Evolutionary conservation across 768 basidiomycete species (phyloP).

Genomic region (Lactarius indigo): DNA sequence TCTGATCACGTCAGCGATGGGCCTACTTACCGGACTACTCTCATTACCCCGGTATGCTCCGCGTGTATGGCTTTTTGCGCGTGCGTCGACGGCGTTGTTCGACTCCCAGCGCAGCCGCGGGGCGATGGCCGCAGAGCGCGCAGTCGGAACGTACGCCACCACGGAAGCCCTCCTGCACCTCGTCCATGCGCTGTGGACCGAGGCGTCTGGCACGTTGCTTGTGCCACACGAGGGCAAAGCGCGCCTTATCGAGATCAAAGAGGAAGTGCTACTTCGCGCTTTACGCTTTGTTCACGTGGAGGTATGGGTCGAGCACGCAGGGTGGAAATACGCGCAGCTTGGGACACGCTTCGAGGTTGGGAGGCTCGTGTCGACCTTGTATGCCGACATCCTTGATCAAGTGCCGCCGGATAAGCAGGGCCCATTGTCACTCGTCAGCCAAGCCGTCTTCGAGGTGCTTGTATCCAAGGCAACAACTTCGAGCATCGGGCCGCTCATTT

Average conservation of each 20-base stretch:
- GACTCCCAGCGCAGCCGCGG: slow-evolving; percentile 63
- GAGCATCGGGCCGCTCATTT: slow-evolving; percentile 76
- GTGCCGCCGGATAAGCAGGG: slow-evolving; percentile 53
- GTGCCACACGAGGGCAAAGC: slow-evolving; percentile 50
- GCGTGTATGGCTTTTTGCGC: slow-evolving; percentile 84
- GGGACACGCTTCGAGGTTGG: slow-evolving; percentile 85
- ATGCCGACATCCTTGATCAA: slow-evolving; percentile 61
- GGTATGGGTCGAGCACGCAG: slow-evolving; percentile 81
- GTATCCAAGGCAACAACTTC: slow-evolving; percentile 73
- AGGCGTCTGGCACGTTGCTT: slow-evolving; percentile 56
- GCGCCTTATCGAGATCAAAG: slow-evolving; percentile 69
- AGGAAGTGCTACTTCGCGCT: slow-evolving; percentile 79
- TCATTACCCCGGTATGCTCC: slow-evolving; percentile 72
- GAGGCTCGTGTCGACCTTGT: slow-evolving; percentile 60
- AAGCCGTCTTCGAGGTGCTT: slow-evolving; percentile 64
- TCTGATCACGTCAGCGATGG: slow-evolving; percentile 77
- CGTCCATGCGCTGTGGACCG: slow-evolving; percentile 69
- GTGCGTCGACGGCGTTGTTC: slow-evolving; percentile 75
- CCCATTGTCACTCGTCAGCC: slow-evolving; percentile 59
- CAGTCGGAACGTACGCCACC: slow-evolving; percentile 75
- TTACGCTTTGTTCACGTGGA: slow-evolving; percentile 77
- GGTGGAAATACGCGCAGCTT: slow-evolving; percentile 83
- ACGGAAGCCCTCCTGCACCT: slow-evolving; percentile 76
- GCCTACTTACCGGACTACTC: slow-evolving; percentile 73
- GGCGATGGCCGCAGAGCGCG: slow-evolving; percentile 63